Evolutionary conservation across 176 grass and related monocot genomes (phyloP).

Genomic region (Aegilops umbellulata): DNA sequence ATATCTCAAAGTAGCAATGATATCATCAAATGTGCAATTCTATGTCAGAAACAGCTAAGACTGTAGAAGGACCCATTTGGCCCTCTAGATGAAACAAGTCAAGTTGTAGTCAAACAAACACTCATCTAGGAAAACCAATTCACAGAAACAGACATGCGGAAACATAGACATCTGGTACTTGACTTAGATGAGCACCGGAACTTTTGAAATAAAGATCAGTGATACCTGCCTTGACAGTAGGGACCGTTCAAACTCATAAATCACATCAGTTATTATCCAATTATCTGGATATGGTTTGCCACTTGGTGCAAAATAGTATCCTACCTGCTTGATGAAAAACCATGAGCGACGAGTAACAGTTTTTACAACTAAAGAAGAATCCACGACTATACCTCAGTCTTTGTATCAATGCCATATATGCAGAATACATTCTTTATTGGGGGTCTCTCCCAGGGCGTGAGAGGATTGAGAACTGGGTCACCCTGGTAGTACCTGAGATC

Average conservation of each 20-base stretch:
- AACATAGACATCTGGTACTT: background rate
- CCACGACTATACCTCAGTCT: conserved; percentile 65
- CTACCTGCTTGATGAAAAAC: conserved; percentile 69
- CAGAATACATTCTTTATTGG: conserved; percentile 96
- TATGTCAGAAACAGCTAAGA: background rate
- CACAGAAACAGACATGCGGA: background rate
- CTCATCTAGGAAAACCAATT: background rate
- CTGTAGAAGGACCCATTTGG: background rate
- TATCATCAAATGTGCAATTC: background rate
- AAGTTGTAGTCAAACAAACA: conserved; percentile 7
- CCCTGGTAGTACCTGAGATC: conserved; percentile 82
- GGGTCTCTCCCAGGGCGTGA: conserved; percentile 95
- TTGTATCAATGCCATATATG: conserved; percentile 92
- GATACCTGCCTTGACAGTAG: conserved; percentile 94
- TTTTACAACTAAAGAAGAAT: conserved; percentile 20
- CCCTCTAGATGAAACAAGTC: background rate
- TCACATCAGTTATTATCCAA: conserved; percentile 95
- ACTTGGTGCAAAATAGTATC: conserved; percentile 98
- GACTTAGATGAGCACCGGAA: background rate
- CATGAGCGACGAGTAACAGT: background rate
- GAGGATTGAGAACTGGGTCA: conserved; percentile 93
- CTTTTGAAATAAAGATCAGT: conserved; percentile 20
- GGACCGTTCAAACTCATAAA: conserved; percentile 86
- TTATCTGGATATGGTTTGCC: conserved; percentile 98
- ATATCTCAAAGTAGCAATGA: conserved; percentile 14